These are phyloP conservation scores for Apophysomyces sp. DNA, from an alignment of 371 early-diverging fungal genomes.

Conservation along the genomic window DNA sequence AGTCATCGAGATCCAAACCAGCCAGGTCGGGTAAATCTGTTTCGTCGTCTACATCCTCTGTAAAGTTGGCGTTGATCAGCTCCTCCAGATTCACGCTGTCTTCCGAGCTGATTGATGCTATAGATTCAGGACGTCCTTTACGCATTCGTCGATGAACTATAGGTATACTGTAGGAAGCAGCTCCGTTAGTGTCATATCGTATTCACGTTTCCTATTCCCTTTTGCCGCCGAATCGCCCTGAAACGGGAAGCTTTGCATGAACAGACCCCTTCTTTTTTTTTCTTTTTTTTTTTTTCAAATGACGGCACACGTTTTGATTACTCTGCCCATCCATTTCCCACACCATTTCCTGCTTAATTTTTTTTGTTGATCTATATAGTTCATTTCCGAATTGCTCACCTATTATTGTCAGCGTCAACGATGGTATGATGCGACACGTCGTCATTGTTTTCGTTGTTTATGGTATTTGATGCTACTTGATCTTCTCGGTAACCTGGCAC, in stretches of 20 bases:
- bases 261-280: neutral
- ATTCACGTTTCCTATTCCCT: neutral
- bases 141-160: neutral
- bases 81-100: constrained; percentile 47
- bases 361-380: neutral
- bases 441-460: neutral
- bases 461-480: constrained; percentile 5
- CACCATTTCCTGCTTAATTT: neutral
- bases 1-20: constrained; percentile 45
- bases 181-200: neutral
- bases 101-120: constrained; percentile 36
- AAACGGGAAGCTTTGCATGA: neutral
- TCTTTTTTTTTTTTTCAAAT: neutral
- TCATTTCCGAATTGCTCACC: constrained; percentile 2
- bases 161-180: constrained; percentile 9
- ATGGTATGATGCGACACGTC: neutral
- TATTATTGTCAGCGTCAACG: constrained; percentile 17
- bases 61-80: constrained; percentile 39
- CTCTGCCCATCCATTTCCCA: neutral
- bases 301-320: neutral
- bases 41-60: constrained; percentile 41
- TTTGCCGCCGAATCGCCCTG: neutral
- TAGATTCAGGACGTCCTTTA: constrained; percentile 35
- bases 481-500: constrained; percentile 22
- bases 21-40: constrained; percentile 39